A percentile compares a stretch with the other conserved stretches of the same genome.
Conservation (phyloP, 139 green algal species). For the Ettlia oleoabundans region DNA sequence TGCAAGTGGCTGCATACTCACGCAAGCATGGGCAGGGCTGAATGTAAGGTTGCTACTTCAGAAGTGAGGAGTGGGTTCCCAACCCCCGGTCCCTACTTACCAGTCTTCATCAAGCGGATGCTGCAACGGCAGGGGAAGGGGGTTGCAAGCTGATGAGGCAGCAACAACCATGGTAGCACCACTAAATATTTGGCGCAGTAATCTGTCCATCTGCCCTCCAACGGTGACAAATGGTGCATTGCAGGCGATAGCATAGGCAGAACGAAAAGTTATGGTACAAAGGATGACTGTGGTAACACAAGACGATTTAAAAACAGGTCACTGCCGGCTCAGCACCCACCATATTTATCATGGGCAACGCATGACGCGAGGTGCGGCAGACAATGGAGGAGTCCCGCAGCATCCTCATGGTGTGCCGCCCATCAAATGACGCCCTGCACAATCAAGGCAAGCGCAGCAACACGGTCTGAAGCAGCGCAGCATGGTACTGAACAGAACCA, state of each 20-base stretch:
- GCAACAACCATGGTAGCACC: constrained; percentile 21
- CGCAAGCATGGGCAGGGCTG: no score
- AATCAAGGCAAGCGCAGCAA: background rate
- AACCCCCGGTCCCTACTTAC: constrained; percentile 9
- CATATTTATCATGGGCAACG: constrained; percentile 85
- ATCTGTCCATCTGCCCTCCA: background rate
- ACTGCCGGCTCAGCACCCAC: background rate
- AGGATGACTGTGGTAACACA: background rate
- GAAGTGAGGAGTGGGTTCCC: background rate
- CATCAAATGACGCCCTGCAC: constrained; percentile 84
- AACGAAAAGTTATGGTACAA: background rate
- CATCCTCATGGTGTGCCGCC: constrained; percentile 70
- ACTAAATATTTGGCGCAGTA: background rate
- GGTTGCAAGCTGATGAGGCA: constrained; percentile 62
- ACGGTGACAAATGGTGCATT: background rate
- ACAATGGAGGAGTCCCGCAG: constrained; percentile 63
- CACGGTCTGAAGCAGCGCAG: background rate
- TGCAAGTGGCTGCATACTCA: no score
- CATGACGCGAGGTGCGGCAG: constrained; percentile 71
- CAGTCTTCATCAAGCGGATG: constrained; percentile 81
- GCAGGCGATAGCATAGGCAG: background rate
- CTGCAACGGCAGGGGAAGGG: constrained; percentile 77
- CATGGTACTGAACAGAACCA: no score
- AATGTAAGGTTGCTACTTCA: no score
- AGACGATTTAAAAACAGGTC: background rate